phyloP scores from a whole-genome alignment of 257 asterid species.

The Plantago elongata region DNA sequence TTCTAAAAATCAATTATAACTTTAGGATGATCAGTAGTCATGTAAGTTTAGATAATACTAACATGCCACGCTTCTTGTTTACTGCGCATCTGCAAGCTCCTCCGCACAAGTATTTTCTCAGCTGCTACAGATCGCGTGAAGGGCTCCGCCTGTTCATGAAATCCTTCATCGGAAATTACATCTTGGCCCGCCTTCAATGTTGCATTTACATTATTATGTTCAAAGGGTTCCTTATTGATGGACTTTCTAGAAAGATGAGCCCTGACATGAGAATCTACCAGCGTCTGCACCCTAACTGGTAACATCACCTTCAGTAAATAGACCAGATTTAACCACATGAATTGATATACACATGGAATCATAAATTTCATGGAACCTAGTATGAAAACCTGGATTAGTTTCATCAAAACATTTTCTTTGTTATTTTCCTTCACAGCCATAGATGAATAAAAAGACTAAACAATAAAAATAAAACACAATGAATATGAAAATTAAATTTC shows the following conservation, averaged over 20 bases:
- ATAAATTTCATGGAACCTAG: no score
- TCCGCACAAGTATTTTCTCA: constrained; percentile 52
- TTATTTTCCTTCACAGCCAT: not conserved
- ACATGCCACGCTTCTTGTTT: constrained; percentile 84
- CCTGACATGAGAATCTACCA: constrained; percentile 57
- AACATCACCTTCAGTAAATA: constrained; percentile 47
- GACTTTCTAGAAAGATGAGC: constrained; percentile 60
- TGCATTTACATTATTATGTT: constrained; percentile 23
- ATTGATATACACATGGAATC: no score
- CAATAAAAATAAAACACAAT: not conserved
- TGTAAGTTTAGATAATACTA: constrained; percentile 15
- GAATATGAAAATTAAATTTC: not conserved
- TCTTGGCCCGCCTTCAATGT: constrained; percentile 30
- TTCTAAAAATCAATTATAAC: no score
- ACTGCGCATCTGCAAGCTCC: constrained; percentile 63
- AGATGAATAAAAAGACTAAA: not conserved
- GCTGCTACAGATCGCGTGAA: constrained; percentile 53
- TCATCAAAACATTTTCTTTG: not conserved
- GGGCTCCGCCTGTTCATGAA: constrained; percentile 44
- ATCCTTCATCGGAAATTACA: constrained; percentile 32
- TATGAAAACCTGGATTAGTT: no score
- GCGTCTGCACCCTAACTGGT: constrained; percentile 49
- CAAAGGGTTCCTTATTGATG: constrained; percentile 36
- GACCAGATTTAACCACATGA: not conserved
- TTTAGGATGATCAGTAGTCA: constrained; percentile 3